Evolutionary conservation across 2,329 filamentous ascomycete genomes (phyloP).

Genomic region (Penicillium sp.): DNA sequence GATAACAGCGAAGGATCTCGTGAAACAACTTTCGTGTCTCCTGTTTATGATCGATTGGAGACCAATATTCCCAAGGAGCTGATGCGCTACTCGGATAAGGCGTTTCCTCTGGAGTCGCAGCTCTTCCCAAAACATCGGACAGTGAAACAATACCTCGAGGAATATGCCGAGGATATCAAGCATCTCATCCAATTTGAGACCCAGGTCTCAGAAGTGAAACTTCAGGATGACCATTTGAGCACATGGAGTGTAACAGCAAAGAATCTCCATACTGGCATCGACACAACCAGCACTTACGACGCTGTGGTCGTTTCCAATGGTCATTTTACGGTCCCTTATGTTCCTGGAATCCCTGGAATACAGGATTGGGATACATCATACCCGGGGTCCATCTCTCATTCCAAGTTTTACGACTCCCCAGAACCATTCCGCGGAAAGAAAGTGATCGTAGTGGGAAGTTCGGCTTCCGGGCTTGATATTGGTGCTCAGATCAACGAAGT

Average conservation of each 20-base stretch:
- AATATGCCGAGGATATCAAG: constrained; percentile 66
- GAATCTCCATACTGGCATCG: constrained; percentile 47
- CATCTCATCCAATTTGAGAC: constrained; percentile 66
- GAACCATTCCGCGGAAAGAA: constrained; percentile 64
- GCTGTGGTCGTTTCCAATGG: constrained; percentile 72
- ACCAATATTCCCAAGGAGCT: constrained; percentile 80
- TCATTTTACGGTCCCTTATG: constrained; percentile 66
- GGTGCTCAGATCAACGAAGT: constrained; percentile 66
- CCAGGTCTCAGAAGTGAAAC: constrained; percentile 60
- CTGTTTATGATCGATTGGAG: constrained; percentile 76
- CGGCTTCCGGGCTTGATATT: constrained; percentile 80
- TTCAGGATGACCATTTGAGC: constrained; percentile 33
- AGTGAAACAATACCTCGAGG: constrained; percentile 69
- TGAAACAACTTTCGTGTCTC: constrained; percentile 67
- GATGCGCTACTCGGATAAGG: constrained; percentile 73
- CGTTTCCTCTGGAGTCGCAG: constrained; percentile 61
- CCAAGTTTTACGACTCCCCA: constrained; percentile 72
- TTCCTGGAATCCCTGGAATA: constrained; percentile 62
- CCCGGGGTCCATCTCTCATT: constrained; percentile 64
- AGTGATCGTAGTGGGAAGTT: constrained; percentile 78
- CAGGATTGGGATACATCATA: constrained; percentile 56
- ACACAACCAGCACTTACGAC: constrained; percentile 57
- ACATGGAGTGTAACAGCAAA: constrained; percentile 61
- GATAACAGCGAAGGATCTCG: constrained; percentile 20
- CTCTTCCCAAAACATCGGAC: constrained; percentile 70